Conservation (phyloP, 345 rosid genomes). For the Excoecaria cochinchinensis region DNA sequence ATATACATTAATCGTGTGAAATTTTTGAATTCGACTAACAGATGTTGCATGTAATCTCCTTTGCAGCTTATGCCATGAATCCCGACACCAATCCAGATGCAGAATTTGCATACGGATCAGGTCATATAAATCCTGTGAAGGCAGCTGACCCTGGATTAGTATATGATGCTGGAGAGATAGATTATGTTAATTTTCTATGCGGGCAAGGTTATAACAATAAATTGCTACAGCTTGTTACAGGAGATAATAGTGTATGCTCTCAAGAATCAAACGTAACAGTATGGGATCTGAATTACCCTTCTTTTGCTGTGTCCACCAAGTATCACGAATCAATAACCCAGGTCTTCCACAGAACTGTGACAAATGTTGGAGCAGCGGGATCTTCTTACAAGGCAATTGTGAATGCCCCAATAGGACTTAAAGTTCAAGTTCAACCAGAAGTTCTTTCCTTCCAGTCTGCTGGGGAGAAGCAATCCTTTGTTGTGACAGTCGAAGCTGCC, state of each 20-base stretch:
- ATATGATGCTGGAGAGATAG: conserved; percentile 41
- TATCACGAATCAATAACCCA: not conserved
- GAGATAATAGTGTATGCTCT: conserved; percentile 29
- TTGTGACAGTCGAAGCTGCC: conserved; percentile 21
- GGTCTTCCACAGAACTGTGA: conserved; percentile 31
- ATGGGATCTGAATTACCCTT: conserved; percentile 51
- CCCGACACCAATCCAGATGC: conserved; percentile 10
- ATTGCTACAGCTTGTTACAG: conserved; percentile 22
- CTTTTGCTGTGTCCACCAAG: conserved; percentile 26
- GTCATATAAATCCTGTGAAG: conserved; percentile 34
- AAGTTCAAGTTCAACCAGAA: not conserved
- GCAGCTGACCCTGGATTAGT: conserved; percentile 35
- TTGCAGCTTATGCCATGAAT: conserved; percentile 24
- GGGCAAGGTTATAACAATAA: conserved; percentile 32
- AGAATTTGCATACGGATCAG: conserved; percentile 44
- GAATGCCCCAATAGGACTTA: conserved; percentile 1
- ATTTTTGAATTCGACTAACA: not conserved
- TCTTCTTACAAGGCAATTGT: conserved; percentile 17
- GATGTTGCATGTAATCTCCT: not conserved
- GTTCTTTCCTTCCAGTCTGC: conserved; percentile 1
- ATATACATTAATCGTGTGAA: no score
- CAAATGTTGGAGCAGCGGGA: conserved; percentile 37
- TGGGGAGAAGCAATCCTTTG: conserved; percentile 26
- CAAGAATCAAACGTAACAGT: conserved; percentile 20
- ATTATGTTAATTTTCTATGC: conserved; percentile 45